Base-by-base conservation (phyloP, 2,329 filamentous ascomycete genomes). In the Helotiales sp. region DNA sequence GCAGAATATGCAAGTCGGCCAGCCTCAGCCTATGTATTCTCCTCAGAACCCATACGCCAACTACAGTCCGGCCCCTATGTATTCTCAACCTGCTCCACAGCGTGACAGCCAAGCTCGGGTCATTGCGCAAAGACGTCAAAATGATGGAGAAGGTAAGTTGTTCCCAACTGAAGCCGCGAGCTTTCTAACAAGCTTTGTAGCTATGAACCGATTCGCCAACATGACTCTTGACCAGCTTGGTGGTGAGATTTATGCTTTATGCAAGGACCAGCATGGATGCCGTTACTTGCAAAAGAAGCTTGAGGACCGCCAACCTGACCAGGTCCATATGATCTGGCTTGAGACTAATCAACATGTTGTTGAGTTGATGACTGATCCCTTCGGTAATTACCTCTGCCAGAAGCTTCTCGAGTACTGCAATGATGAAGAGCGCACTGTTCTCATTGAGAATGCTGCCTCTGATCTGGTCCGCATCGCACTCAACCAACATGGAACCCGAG, bases 371-470 rank as follows among this genome's bases (percentile, higher is more conserved):
- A 97, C 92, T 60, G 93, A 99, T 75, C 93, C 95, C 9, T 99
- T 99, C 74, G 95, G 95, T 73, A 99, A 99, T 80, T 99, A 99
- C 75, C 86, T 99, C 66, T 98, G 93, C 80, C 95, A 99, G 80
- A 99, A 98, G 82, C 81, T 99, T 62, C 84, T 99, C 30, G 95
- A 99, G 77, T 96, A 88, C 74, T 93, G 91, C 77, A 96, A 91
- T 72, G 90, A 98, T 70, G 91, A 96, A 52, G 93, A 99, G 79
- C 91, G 95, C 65, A 98, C 93, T 54, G 85, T 87, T 42, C 84
- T 99, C 62, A 96, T 99, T 67, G 87, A 93, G 74, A 96, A 96
- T 67, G 92, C 95, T 38, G 86, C 91, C 17, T 83, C 87, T 53
- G 87, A 93, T 63, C 90, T 99, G 80, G 91, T 96, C 24, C 88